A percentile compares a stretch with the other conserved stretches of the same genome.
Conservation (phyloP, 139 green algal genomes). For the Mesotaenium endlicherianum region DNA sequence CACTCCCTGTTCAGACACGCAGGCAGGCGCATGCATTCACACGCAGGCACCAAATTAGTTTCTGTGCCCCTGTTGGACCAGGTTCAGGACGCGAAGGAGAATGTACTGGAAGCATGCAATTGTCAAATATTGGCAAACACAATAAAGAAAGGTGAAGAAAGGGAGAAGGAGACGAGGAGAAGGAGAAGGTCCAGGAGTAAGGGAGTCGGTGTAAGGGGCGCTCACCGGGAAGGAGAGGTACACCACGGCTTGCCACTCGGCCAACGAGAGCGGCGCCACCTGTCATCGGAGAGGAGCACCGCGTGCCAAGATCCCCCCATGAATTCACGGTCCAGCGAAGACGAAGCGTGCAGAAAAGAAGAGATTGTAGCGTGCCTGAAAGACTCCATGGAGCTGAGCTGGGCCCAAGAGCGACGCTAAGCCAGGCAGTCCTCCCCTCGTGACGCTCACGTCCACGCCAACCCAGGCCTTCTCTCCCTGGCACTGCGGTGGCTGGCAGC, state of each 20-base stretch:
- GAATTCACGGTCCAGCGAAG: not conserved
- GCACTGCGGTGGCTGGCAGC: too few relatives aligned
- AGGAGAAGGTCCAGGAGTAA: not conserved
- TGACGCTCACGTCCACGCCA: too few relatives aligned
- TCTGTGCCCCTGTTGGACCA: too few relatives aligned
- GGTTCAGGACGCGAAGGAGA: too few relatives aligned
- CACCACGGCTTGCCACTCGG: constrained; percentile 77
- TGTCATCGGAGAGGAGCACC: not conserved
- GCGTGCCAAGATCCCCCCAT: not conserved
- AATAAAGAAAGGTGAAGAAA: not conserved
- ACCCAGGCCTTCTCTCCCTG: too few relatives aligned
- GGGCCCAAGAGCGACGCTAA: not conserved
- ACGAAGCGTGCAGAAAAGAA: not conserved
- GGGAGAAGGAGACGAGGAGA: not conserved
- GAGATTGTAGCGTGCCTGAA: not conserved
- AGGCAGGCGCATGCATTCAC: too few relatives aligned
- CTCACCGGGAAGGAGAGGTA: constrained; percentile 40
- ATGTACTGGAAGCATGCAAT: not conserved
- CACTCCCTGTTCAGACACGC: too few relatives aligned
- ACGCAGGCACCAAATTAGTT: too few relatives aligned
- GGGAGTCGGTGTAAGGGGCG: not conserved
- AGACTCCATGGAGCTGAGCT: not conserved
- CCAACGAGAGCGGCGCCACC: constrained; percentile 77
- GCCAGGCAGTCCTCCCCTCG: too few relatives aligned
- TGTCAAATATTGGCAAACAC: not conserved